A percentile compares a stretch with the other conserved stretches of the same genome.
Conservation (phyloP, 73 alveolate species). For the Stentor roeselii region DNA sequence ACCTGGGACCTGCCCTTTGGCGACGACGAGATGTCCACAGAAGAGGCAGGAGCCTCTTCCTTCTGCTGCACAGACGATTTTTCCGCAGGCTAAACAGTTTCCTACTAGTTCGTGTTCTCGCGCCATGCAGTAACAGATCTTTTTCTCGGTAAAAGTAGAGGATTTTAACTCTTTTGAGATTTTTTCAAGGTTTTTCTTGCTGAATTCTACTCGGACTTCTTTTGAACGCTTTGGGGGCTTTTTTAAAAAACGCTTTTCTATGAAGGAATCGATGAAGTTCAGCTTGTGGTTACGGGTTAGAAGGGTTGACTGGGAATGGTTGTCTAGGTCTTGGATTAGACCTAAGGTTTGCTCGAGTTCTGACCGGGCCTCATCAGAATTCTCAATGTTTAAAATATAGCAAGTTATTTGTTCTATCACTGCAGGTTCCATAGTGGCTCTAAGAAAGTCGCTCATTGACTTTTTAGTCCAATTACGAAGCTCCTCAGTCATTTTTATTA, state of each 20-base stretch:
- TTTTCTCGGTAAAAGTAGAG: conserved; percentile 34
- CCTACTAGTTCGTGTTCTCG: conserved; percentile 72
- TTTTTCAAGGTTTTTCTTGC: not conserved
- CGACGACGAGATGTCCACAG: conserved; percentile 79
- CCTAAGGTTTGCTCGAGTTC: not conserved
- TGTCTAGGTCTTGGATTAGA: not conserved
- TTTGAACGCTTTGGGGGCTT: not conserved
- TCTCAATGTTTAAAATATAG: not conserved
- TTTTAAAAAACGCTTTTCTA: not conserved
- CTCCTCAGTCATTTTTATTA: conserved; percentile 23
- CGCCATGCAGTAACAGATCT: conserved; percentile 82
- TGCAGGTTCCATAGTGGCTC: conserved; percentile 4
- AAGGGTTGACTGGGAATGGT: not conserved
- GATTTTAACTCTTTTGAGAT: conserved; percentile 35
- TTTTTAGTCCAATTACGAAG: not conserved
- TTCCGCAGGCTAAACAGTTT: conserved; percentile 86
- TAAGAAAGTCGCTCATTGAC: not conserved
- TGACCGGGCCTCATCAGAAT: not conserved
- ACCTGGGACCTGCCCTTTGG: conserved; percentile 37
- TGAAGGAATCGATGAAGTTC: not conserved
- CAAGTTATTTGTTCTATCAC: not conserved
- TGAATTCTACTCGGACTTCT: not conserved
- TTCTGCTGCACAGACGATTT: conserved; percentile 79
- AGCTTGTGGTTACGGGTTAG: not conserved
- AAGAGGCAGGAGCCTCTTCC: conserved; percentile 84